A percentile compares a stretch with the other conserved stretches of the same genome.
Conservation (phyloP, 805 yeast species). For the Lachancea fermentati region DNA sequence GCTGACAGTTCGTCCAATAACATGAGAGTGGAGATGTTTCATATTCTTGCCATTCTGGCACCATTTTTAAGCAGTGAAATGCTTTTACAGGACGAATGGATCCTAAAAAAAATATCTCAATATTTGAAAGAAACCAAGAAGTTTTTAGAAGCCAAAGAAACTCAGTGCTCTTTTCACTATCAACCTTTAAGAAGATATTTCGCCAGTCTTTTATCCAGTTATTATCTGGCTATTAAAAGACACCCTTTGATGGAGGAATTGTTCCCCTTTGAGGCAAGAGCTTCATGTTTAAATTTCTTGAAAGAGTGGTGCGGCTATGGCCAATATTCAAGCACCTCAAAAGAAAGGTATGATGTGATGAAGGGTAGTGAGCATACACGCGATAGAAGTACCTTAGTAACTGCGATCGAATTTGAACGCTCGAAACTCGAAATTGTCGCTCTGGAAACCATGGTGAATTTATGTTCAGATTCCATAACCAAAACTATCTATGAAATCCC, state of each 20-base stretch:
- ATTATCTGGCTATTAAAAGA: slow-evolving; percentile 52
- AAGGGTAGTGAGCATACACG: slow-evolving; percentile 35
- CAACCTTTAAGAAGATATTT: slow-evolving; percentile 79
- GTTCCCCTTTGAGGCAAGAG: slow-evolving; percentile 83
- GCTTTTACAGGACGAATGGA: slow-evolving; percentile 61
- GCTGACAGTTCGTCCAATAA: slow-evolving; percentile 37
- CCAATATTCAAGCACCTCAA: slow-evolving; percentile 50
- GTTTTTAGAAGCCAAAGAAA: slow-evolving; percentile 48
- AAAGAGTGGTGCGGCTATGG: slow-evolving; percentile 97
- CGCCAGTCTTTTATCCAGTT: slow-evolving; percentile 72
- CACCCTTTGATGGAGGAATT: slow-evolving; percentile 41
- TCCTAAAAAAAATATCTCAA: slow-evolving; percentile 54
- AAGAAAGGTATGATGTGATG: slow-evolving; percentile 60
- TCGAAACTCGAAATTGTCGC: slow-evolving; percentile 65
- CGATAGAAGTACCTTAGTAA: slow-evolving; percentile 47
- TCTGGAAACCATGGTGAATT: slow-evolving; percentile 75
- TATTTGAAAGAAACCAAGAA: slow-evolving; percentile 57
- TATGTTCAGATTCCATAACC: slow-evolving; percentile 70
- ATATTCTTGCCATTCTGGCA: slow-evolving; percentile 66
- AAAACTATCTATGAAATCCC: slow-evolving; percentile 33
- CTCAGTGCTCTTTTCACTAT: slow-evolving; percentile 62
- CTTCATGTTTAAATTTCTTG: slow-evolving; percentile 72
- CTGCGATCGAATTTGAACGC: slow-evolving; percentile 70
- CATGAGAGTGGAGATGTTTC: slow-evolving; percentile 70
- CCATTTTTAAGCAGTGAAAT: slow-evolving; percentile 48